Base-by-base conservation (phyloP, 2,329 filamentous ascomycete genomes). In the Trichophyton schoenleinii region DNA sequence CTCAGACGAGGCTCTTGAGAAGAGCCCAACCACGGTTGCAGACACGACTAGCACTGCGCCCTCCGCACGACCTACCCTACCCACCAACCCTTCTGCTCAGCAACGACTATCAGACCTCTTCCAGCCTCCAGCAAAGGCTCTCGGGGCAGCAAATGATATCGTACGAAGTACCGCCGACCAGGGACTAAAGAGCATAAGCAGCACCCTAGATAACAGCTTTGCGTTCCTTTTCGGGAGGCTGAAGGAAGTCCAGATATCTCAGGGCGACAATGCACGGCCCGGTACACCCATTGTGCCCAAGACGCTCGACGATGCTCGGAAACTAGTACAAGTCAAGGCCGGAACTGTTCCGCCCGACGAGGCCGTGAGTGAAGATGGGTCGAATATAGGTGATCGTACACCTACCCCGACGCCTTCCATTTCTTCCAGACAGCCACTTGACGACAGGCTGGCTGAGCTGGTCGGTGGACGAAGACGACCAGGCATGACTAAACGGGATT, bases 201-300 rank as follows among this genome's bases (percentile, higher is more conserved):
- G 83, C 69, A 95, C 90, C 57, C 78, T 97, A 3, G 91, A 92
- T 63, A 91, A 89, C 69, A 96, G 91, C 71, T 95, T 96, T 75
- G 94, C 91, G 63, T 95, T 97, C 71, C 78, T 99, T 25, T 84
- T 99, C 60, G 92, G 92, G 15, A 89, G 91, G 66, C 79, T 96
- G 20, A 89, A 88, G 64, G 91, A 96, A 63, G 66, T 75, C 57
- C 74, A 76, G 59, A 71, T 80, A 60, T 85, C 67, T 76, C 83
- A 72, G 69, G 73, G 64, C 69, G 70, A 70, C 72, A 80, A 66
- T 68, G 70, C 73, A 1, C 73, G 75, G 31, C 72, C 75, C 4
- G 74, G 81, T 15, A 80, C 85, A 1, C 75, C 84, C 5, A 70
- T 80, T 46, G 80, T 95, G 0, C 94, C 94, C 1, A 92, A 89